Conservation (phyloP, 2,329 filamentous ascomycete genomes). For the Aspergillus brunneoviolaceus region DNA sequence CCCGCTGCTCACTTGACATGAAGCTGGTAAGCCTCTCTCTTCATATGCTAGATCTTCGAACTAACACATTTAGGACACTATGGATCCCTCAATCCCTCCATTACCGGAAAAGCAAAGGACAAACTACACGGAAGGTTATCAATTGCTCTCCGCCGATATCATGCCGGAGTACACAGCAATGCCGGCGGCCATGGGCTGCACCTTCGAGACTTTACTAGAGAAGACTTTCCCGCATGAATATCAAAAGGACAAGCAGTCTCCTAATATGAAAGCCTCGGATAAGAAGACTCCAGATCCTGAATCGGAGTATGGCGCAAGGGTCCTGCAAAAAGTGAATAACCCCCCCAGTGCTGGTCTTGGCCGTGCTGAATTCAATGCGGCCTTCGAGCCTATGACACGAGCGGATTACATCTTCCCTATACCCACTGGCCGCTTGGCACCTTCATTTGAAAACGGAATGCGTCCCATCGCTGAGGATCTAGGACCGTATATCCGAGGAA, state of each 20-base stretch:
- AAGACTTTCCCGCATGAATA: constrained; percentile 23
- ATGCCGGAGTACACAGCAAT: constrained; percentile 46
- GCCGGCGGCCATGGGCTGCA: constrained; percentile 34
- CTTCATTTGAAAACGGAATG: constrained; percentile 73
- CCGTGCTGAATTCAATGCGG: constrained; percentile 44
- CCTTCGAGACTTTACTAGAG: constrained; percentile 30
- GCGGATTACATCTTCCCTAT: constrained; percentile 34
- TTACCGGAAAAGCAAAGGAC: constrained; percentile 54
- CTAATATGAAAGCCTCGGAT: not conserved
- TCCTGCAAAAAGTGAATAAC: constrained; percentile 27
- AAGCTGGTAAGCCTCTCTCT: constrained; percentile 27
- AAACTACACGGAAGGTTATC: constrained; percentile 56
- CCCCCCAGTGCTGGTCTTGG: constrained; percentile 26
- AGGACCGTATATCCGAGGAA: constrained; percentile 84
- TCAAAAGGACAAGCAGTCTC: constrained; percentile 13
- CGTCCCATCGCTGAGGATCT: constrained; percentile 70
- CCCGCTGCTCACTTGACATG: constrained; percentile 26
- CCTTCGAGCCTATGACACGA: constrained; percentile 54
- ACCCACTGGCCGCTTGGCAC: constrained; percentile 48
- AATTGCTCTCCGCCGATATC: constrained; percentile 54
- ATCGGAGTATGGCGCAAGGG: constrained; percentile 27
- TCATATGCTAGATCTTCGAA: not conserved
- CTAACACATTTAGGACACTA: constrained; percentile 42
- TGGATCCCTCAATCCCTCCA: constrained; percentile 65
- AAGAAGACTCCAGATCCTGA: constrained; percentile 14